Conservation (phyloP, 345 rosid genomes). For the Durio zibethinus region DNA sequence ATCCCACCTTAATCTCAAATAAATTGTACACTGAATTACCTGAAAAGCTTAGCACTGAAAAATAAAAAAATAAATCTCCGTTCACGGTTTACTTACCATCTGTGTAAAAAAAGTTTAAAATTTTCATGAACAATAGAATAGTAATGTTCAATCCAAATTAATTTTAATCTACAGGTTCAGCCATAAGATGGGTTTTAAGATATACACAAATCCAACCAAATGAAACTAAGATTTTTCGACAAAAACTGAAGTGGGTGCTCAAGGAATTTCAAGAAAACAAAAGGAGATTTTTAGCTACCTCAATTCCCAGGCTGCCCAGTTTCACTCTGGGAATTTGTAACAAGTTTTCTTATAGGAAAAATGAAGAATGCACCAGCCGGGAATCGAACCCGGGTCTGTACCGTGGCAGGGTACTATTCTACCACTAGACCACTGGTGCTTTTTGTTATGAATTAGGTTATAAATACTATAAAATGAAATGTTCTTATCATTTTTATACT, state of each 20-base stretch:
- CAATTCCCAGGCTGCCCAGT: conserved; percentile 6
- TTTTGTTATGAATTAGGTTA: too few relatives aligned
- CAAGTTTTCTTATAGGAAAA: conserved; percentile 1
- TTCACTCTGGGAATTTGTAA: conserved; percentile 2
- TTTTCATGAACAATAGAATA: background rate
- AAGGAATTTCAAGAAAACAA: background rate
- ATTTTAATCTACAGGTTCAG: background rate
- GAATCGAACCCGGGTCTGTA: conserved; percentile 72
- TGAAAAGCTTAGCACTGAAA: background rate
- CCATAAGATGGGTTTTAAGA: background rate
- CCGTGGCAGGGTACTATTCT: conserved; percentile 81
- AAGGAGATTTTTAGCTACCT: background rate
- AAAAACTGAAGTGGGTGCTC: background rate
- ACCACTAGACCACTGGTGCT: conserved; percentile 86
- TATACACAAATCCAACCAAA: background rate
- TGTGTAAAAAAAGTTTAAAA: background rate
- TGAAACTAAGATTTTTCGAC: background rate
- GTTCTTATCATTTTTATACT: too few relatives aligned
- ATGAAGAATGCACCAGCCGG: conserved; percentile 15
- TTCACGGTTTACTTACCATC: background rate
- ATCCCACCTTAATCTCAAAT: background rate
- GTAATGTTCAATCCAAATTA: background rate
- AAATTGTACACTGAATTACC: background rate
- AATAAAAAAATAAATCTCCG: too few relatives aligned
- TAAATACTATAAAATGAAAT: too few relatives aligned